Evolutionary conservation across 805 yeast species (phyloP), one percentile per base, ranked within the genome.

Genomic region (Wickerhamomyces canadensis): DNA sequence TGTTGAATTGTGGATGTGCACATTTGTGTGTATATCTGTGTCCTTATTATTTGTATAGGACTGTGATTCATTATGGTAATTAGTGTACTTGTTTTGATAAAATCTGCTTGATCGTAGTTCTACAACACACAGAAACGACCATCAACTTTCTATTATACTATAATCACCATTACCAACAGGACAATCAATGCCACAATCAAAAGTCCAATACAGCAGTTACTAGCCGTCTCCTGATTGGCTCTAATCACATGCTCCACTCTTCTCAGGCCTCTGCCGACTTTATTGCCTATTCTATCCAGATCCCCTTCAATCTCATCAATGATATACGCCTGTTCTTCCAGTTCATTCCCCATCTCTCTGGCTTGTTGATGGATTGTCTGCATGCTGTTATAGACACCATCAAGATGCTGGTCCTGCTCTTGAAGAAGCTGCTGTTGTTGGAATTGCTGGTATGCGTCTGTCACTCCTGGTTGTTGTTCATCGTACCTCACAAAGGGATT

Each of bases 191-290:
- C 93, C 3, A 80, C 78, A 13, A 82, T 81, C 42, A 91, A 60
- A 16, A 91, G 58, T 3, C 79, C 80, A 27, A 91, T 93, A 59
- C 97, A 93, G 65, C 96, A 89, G 56, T 87, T 85, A 49, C 93
- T 83, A 26, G 86, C 84, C 24, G 78, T 72, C 53, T 89, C 95
- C 45, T 72, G 73, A 62, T 88, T 89, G 35, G 81, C 78, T 47
- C 80, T 83, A 31, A 91, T 72, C 26, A 91, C 84, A 65, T 78
- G 77, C 48, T 82, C 80, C 19, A 93, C 78, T 42, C 88, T 69
- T 47, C 79, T 83, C 61, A 88, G 60, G 2, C 97, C 96, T 33
- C 84, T 65, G 27, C 76, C 75, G 31, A 91, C 64, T 54, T 83
- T 82, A 47, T 70, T 74, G 18, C 80, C 84, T 5, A 91, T 76